Percentiles rank a stretch among this genome's conserved stretches.
These are phyloP conservation scores for Allium fistulosum DNA, from an alignment of 106 monocot species.

Conservation along the genomic window DNA sequence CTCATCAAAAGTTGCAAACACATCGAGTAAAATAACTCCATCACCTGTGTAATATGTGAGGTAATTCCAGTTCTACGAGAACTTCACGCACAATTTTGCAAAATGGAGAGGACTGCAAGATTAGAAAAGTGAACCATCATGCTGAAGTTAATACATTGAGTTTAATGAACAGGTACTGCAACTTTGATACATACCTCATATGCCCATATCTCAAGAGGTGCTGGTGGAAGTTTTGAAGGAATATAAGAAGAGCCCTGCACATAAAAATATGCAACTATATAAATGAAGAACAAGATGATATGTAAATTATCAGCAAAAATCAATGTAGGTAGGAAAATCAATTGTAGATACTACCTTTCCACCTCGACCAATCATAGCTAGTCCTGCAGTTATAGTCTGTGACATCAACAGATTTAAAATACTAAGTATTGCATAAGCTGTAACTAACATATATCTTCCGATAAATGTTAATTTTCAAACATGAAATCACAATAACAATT, in stretches of 20 bases:
- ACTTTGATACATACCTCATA: slow-evolving; percentile 57
- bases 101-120: slow-evolving; percentile 80
- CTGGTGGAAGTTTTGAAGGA: slow-evolving; percentile 56
- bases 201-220: slow-evolving; percentile 81
- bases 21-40: background rate
- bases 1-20: background rate
- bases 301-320: background rate
- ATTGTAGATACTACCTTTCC: slow-evolving; percentile 48
- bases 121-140: slow-evolving; percentile 1
- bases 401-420: background rate
- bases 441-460: background rate
- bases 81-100: slow-evolving; percentile 91
- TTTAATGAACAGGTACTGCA: background rate
- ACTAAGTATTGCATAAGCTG: too few species aligned
- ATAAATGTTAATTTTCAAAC: background rate
- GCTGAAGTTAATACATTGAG: background rate
- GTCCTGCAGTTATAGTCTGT: slow-evolving; percentile 80
- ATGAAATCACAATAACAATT: too few species aligned
- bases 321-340: background rate
- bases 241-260: slow-evolving; percentile 69
- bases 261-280: background rate
- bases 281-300: background rate
- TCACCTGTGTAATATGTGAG: slow-evolving; percentile 78
- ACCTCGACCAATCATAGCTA: slow-evolving; percentile 77
- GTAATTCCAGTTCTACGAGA: slow-evolving; percentile 84